Base-by-base conservation (phyloP, 352 stramenopile species). In the Sclerospora graminicola region DNA sequence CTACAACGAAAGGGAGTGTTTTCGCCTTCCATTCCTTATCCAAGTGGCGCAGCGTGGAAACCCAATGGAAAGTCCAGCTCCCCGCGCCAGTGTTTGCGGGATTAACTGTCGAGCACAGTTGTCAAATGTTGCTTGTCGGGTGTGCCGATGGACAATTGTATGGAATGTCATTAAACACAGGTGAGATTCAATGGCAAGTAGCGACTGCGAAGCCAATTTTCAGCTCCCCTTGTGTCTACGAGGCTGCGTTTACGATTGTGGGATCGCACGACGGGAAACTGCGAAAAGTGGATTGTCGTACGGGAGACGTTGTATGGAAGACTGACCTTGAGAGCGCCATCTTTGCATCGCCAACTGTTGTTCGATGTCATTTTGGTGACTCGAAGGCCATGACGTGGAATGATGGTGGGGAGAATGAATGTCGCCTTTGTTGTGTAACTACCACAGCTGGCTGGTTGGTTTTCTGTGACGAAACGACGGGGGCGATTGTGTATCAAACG, bases 61-160 rank as follows among this genome's bases (percentile, higher is more conserved):
- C 34, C 11, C 35, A 63, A 6, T 67, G 57, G 57, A 51, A 31
- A 10, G 18, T 63, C 8, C 15, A 60, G 14, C 51, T 84, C 16
- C 53, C 63, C 40, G 67, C 64, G 2, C 65, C 73, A 19, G 57
- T 85, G 10, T 85, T 85, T 56, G 55, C 67, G 3, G 75, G 73
- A 20, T 50, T 77, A n/a, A 64, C 58, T 36, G 37, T 31, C 16
- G 41, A 60, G 13, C n/a, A 4, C 18, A 8, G 15, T 8, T 47
- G 31, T 8, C 32, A 57, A 4, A 45, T 63, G 8, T 28, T 81
- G 23, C 1, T 76, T 9, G 60, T 78, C 1, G 69, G 64, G 7
- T 85, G 73, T 36, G 69, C 67, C 1, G 60, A 85, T 29, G 60
- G 67, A 3, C 19, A 48, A 0, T 16, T 85, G 16, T 83, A 82